Base-by-base conservation (phyloP, 176 grass and related monocot genomes). In the Bolboschoenus planiculmis region DNA sequence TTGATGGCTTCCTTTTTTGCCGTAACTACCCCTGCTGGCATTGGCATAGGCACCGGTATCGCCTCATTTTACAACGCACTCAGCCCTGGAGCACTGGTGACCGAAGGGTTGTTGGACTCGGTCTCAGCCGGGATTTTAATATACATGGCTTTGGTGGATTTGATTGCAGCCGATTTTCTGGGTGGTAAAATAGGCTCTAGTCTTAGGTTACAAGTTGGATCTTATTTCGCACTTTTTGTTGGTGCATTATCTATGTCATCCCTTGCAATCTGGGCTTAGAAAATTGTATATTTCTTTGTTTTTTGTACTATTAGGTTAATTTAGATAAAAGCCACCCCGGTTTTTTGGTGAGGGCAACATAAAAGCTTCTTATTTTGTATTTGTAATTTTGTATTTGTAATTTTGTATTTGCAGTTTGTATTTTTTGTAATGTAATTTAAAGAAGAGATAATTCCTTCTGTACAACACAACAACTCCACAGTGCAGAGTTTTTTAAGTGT, bases 71-170 rank as follows among this genome's bases (percentile, higher is more conserved):
- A 95, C 78, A 84, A 95, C n/a, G 84, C 88, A 5, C 85, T 91
- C 30, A 98, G 89, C 86, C 96, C 92, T 0, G 59, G 85, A 53
- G 89, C 96, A 51, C 85, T 98, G 78, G 87, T 90, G 43, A 84
- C 86, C 35, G 92, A 93, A 75, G 96, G 96, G 16, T 66, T 98
- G 57, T 90, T 98, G 10, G 96, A 98, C 31, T 91, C 96, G 0
- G 78, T 88, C 26, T 98, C 96, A 2, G 92, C 96, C 0, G 96
- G 96, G 50, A 98, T 98, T 27, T 90, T 98, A 56, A 93, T 98
- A 63, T 98, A 98, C 87, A 95, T 93, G 96, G 88, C 89, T 0
- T 86, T 95, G 46, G 96, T 95, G 34, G 96, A 98, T 87, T 87
- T 98, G 76, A 95, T 98, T 4, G 96, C 96, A 0, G 89, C 90